Conservation (phyloP, 768 basidiomycete genomes). For the Xerocomellus intermedius region DNA sequence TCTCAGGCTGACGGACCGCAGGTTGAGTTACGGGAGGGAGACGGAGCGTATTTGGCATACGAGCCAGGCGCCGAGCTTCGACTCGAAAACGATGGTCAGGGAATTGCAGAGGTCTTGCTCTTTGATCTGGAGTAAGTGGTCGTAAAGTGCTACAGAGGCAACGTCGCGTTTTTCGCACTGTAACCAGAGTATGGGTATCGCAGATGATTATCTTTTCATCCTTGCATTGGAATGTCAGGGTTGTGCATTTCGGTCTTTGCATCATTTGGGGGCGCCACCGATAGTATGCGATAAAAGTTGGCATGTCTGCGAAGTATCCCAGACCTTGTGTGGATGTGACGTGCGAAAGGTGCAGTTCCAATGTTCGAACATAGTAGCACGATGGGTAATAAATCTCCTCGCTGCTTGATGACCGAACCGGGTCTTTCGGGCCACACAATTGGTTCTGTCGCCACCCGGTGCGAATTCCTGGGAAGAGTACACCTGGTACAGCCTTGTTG, state of each 20-base stretch:
- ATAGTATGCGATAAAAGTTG: not conserved
- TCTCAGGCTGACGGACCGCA: slow-evolving; percentile 38
- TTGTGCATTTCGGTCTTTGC: not conserved
- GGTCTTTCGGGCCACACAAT: not conserved
- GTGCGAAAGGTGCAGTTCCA: not conserved
- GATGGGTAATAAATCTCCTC: not conserved
- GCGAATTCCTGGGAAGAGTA: not conserved
- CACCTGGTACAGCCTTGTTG: no score
- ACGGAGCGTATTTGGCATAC: slow-evolving; percentile 74
- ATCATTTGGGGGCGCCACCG: not conserved
- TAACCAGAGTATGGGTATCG: slow-evolving; percentile 2
- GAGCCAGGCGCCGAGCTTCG: slow-evolving; percentile 35
- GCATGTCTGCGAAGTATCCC: not conserved
- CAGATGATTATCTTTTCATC: slow-evolving; percentile 7
- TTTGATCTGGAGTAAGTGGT: slow-evolving; percentile 67
- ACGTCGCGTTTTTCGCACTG: not conserved
- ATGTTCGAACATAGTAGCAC: not conserved
- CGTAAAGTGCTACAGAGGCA: not conserved
- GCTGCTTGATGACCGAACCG: not conserved
- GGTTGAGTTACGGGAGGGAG: slow-evolving; percentile 75
- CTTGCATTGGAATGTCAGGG: slow-evolving; percentile 1
- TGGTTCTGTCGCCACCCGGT: not conserved
- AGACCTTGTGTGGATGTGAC: not conserved
- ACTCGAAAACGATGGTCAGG: slow-evolving; percentile 65
- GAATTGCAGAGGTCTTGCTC: slow-evolving; percentile 69